Evolutionary conservation across 1,284 basidiomycete species (phyloP), one percentile per base, ranked within the genome.

Genomic region (Polyporus tsugae): DNA sequence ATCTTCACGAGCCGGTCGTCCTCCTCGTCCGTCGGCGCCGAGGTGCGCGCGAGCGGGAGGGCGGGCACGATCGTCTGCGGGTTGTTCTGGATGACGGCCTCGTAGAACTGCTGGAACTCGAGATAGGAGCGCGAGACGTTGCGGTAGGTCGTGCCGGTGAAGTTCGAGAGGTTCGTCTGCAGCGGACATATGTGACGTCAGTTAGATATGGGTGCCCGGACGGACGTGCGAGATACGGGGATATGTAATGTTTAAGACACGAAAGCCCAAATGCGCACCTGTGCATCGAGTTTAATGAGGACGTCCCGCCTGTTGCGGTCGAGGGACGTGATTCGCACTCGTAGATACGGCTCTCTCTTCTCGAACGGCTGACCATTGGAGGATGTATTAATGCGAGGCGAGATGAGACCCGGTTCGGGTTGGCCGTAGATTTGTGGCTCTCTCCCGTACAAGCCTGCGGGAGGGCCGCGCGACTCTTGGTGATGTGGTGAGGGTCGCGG

Each of bases 301-400:
- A 97, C 91, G 77, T 98, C 96, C 76, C 96, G 89, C 78, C 95
- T 87, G 82, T 98, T 98, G 80, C 96, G 89, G 81, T 98, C 96
- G 75, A 98, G 81, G 17, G 91, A 93, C 13, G 94, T 93, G 70
- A 98, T 93, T 76, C 95, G 87, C 59, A 97, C 93, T 74, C 94
- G 87, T 72, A 98, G 85, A 80, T 94, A 96, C 36, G 93, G 93
- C 73, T 92, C 93, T 42, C 82, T 82, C 80, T 87, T 91, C 82
- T 95, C 93, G 71, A 87, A 91, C 70, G 84, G 89, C 33, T 82
- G 79, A 4, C 93, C 93, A 76, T 93, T 93, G 0, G 89, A 84
- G 29, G 85, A 84, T 2, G 86, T 83, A 33, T 88, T 88, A 1
- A 86, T 83, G 64, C 86, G 82, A 13, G 93, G 93, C 29, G 93